Evolutionary conservation across 352 stramenopile species (phyloP), one percentile per base, ranked within the genome.

Genomic region (Phytophthora cryptogea): DNA sequence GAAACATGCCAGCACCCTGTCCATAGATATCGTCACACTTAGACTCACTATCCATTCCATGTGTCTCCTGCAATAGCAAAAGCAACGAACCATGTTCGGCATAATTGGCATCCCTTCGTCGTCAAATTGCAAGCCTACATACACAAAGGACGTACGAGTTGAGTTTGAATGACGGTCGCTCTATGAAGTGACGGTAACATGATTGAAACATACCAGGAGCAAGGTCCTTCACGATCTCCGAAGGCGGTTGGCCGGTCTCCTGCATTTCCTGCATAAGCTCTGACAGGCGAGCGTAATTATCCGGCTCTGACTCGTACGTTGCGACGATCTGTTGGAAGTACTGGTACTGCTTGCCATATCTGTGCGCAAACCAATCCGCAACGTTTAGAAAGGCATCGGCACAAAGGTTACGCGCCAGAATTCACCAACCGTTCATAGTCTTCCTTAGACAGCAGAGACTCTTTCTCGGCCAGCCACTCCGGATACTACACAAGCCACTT

Each of bases 221-320:
- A 60, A 99, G 89, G n/a, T 99, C 94, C 64, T 98, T 98, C 41
- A 99, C 94, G 56, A 99, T 99, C 66, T 99, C 97, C 9, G 82
- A 86, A 20, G 97, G 97, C 8, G 97, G 96, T 63, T 98, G 95
- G 9, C 96, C 95, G 39, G 88, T 98, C 58, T 94, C 84, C 55
- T 94, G 82, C 83, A 95, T 92, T 54, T 99, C 91, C 53, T 99
- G 94, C 95, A 99, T 99, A 27, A 99, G 84, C 66, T 98, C 90
- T 67, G 97, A 98, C 31, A 99, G 74, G 5, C 90, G 78, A 47
- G 80, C 68, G 59, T 96, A 98, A 80, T 99, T 99, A 60, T 98
- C 90, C 2, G 97, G 96, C 67, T 99, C 95, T 8, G 86, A 96
- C 55, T 99, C 97, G 72, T 99, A 99, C 10, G 97, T 78, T n/a